phyloP scores from a whole-genome alignment of 306 rosid genomes.

The Gynostemma pentaphyllum region DNA sequence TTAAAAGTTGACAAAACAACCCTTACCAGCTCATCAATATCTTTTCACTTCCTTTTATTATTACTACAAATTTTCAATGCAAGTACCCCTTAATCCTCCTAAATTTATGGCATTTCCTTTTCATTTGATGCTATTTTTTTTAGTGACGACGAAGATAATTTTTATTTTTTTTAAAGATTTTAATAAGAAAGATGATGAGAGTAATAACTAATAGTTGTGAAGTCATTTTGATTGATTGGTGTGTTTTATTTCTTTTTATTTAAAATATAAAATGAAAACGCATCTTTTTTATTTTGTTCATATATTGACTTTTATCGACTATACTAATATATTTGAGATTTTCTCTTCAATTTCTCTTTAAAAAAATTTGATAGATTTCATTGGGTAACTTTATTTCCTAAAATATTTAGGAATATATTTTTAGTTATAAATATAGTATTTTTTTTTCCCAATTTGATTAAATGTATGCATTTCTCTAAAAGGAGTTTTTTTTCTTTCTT shows the following conservation, averaged over 20 bases:
- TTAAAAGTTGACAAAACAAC: neutral
- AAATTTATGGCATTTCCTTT: neutral
- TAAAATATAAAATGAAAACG: neutral
- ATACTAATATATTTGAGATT: too few species aligned
- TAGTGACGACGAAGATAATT: neutral
- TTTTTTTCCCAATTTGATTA: too few species aligned
- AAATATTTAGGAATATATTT: too few species aligned
- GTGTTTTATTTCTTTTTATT: neutral
- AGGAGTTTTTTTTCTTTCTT: too few species aligned
- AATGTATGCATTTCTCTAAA: too few species aligned
- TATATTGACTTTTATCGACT: too few species aligned
- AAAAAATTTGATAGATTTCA: too few species aligned
- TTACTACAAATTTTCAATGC: too few species aligned
- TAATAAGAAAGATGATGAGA: neutral
- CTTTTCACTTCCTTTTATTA: neutral
- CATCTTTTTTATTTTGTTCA: too few species aligned
- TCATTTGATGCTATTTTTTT: neutral
- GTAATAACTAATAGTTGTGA: neutral
- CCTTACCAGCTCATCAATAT: neutral
- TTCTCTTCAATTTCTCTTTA: too few species aligned
- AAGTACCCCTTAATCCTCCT: constrained; percentile 3
- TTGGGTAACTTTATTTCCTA: too few species aligned
- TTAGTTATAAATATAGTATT: too few species aligned
- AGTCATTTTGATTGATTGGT: neutral
- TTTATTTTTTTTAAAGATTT: neutral